Conservation (phyloP, 2,329 filamentous ascomycete genomes). For the Tolypocladium ophioglossoides region DNA sequence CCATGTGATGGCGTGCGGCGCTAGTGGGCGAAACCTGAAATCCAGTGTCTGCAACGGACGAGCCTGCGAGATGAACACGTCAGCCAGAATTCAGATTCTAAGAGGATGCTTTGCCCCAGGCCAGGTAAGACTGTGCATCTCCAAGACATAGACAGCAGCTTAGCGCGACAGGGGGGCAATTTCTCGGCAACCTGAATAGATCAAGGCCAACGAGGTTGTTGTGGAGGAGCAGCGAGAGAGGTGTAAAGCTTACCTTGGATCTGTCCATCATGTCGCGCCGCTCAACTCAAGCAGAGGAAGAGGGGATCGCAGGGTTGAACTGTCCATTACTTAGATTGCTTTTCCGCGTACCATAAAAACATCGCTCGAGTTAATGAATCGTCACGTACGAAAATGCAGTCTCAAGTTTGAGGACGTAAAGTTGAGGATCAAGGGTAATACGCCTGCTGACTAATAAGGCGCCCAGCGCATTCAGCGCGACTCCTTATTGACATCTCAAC, state of each 20-base stretch:
- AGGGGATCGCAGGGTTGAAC: background rate
- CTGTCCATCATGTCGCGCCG: conserved; percentile 8
- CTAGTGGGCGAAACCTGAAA: conserved; percentile 32
- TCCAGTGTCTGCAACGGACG: conserved; percentile 36
- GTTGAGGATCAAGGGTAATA: background rate
- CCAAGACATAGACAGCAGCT: background rate
- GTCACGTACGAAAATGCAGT: background rate
- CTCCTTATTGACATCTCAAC: background rate
- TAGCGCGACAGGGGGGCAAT: conserved; percentile 3
- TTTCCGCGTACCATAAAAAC: background rate
- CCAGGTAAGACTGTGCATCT: background rate
- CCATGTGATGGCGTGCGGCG: conserved; percentile 35
- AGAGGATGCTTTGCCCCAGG: conserved; percentile 5
- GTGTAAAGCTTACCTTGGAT: conserved; percentile 8
- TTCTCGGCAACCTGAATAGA: background rate
- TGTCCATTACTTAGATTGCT: background rate
- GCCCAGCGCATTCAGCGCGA: background rate
- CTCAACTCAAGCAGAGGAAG: background rate
- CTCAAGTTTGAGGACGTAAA: background rate
- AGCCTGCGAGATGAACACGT: conserved; percentile 16
- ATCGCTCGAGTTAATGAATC: background rate
- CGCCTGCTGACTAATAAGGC: background rate
- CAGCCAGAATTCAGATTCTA: background rate
- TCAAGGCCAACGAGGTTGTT: background rate
- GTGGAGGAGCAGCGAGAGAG: background rate